Percentiles rank a stretch among this genome's conserved stretches.
phyloP scores from a whole-genome alignment of 2,329 filamentous ascomycete species.

The Sporothrix curviconia region DNA sequence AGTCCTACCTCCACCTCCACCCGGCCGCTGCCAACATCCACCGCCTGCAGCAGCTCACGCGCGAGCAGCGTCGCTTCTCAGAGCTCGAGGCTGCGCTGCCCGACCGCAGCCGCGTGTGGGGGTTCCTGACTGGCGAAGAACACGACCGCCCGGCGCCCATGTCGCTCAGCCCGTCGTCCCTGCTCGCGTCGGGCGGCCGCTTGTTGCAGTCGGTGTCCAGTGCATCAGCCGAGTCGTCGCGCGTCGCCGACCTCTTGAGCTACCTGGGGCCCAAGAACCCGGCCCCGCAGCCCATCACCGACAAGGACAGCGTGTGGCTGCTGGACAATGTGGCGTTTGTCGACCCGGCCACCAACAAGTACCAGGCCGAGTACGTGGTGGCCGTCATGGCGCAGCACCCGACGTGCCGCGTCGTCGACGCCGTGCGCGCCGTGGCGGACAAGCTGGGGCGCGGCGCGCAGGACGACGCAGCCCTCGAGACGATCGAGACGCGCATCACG shows the following conservation, averaged over 20 bases:
- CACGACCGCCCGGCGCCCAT: background rate
- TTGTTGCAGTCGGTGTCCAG: background rate
- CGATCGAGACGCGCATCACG: conserved; percentile 59
- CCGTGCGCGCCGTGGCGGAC: conserved; percentile 64
- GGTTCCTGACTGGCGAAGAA: conserved; percentile 12
- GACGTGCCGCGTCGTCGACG: conserved; percentile 58
- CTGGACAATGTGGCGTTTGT: conserved; percentile 79
- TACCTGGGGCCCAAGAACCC: conserved; percentile 50
- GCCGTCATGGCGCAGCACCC: conserved; percentile 72
- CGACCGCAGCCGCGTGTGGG: conserved; percentile 24
- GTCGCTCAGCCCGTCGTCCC: background rate
- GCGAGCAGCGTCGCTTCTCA: conserved; percentile 42
- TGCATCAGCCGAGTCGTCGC: conserved; percentile 19
- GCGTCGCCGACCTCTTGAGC: conserved; percentile 38
- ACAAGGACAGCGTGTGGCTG: conserved; percentile 73
- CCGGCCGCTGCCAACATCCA: conserved; percentile 11
- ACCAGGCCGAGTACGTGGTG: conserved; percentile 78
- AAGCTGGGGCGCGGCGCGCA: conserved; percentile 45
- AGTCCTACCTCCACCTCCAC: background rate
- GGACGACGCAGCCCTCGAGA: conserved; percentile 46
- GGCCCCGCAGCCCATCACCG: conserved; percentile 51
- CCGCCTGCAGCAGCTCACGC: conserved; percentile 46
- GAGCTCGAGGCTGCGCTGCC: conserved; percentile 44
- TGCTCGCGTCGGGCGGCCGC: background rate
- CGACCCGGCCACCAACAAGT: conserved; percentile 35